Percentiles rank a stretch among this genome's conserved stretches.
phyloP scores from a whole-genome alignment of 2,329 filamentous ascomycete genomes.

The Chaetomium sp. region DNA sequence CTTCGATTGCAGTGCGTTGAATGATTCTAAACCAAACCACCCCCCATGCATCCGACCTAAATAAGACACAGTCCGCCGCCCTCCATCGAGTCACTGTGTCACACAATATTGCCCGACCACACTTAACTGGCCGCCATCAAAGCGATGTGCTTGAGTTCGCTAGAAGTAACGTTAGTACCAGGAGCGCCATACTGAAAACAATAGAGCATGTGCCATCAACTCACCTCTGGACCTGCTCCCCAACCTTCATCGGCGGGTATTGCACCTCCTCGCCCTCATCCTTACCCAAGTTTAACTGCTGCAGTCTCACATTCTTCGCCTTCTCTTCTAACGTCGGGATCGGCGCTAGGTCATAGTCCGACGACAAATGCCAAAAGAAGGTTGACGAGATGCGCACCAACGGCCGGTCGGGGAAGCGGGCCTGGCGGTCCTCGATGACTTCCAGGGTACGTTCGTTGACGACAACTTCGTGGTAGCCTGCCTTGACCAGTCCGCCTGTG shows the following conservation, averaged over 20 bases:
- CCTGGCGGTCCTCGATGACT: conserved; percentile 38
- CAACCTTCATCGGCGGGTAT: conserved; percentile 52
- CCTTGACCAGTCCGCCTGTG: conserved; percentile 55
- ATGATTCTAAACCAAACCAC: no score
- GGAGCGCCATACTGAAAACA: not conserved
- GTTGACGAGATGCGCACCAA: conserved; percentile 53
- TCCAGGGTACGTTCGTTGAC: conserved; percentile 48
- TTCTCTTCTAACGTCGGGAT: conserved; percentile 41
- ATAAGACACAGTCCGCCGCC: no score
- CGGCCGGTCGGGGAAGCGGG: conserved; percentile 41
- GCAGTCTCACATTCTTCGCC: conserved; percentile 39
- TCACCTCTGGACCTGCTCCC: conserved; percentile 51
- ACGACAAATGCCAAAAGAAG: conserved; percentile 54
- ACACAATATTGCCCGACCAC: not conserved
- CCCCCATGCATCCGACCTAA: no score
- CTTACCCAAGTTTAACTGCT: conserved; percentile 42
- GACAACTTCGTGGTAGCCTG: conserved; percentile 56
- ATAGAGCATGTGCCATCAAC: conserved; percentile 21
- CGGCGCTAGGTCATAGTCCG: conserved; percentile 49
- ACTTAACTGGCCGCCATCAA: conserved; percentile 19
- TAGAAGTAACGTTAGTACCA: conserved; percentile 17
- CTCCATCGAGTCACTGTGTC: not conserved
- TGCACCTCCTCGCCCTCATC: conserved; percentile 46
- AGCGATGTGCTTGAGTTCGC: conserved; percentile 35
- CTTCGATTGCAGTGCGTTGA: no score